A percentile compares a stretch with the other conserved stretches of the same genome.
Conservation (phyloP, 176 grass and related monocot genomes). For the bread wheat (Triticum aestivum) region IWGSC_CS_RefSeq_v2.1 NC_057801.1:814570744-814571243, state of each 20-base stretch:
- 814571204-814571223: conserved; percentile 37
- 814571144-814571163: conserved; percentile 53
- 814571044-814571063: conserved; percentile 16
- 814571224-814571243: conserved; percentile 47
- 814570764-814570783: too few species aligned
- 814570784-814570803: too few species aligned
- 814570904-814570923: conserved; percentile 53
- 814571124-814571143: conserved; percentile 40
- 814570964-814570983: conserved; percentile 47
- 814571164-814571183: conserved; percentile 65
- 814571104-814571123: conserved; percentile 30
- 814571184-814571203: conserved; percentile 34
- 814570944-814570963: conserved; percentile 44
- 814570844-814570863: conserved; percentile 46
- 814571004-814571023: conserved; percentile 62
- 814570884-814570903: conserved; percentile 47
- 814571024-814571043: conserved; percentile 13
- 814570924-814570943: conserved; percentile 75
- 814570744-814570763: too few species aligned
- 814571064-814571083: neutral
- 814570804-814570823: conserved; percentile 34
- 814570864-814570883: conserved; percentile 47
- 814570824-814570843: conserved; percentile 38
- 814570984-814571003: conserved; percentile 58
- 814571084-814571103: conserved; percentile 43